Conservation (phyloP, 768 basidiomycete genomes). For the Auriscalpium microsporum region DNA sequence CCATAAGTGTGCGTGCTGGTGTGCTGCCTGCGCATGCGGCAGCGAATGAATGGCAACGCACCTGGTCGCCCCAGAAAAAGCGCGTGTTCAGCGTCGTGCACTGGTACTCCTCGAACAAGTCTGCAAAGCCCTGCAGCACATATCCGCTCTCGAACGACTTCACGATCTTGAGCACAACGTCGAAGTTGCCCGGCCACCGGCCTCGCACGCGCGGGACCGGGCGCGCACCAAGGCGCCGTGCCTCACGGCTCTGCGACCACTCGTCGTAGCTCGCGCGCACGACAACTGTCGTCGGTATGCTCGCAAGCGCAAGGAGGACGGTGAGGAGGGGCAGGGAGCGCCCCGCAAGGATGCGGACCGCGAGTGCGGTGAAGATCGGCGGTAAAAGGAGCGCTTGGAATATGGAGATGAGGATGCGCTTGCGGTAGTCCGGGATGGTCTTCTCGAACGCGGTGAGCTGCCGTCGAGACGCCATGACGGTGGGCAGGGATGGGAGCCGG, state of each 20-base stretch:
- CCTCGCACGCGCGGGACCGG: slow-evolving; percentile 22
- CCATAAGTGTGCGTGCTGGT: not conserved
- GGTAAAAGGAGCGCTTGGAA: slow-evolving; percentile 5
- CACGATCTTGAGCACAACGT: slow-evolving; percentile 19
- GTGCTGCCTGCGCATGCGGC: not conserved
- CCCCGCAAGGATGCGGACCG: not conserved
- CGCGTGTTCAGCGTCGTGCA: slow-evolving; percentile 24
- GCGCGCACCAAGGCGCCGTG: slow-evolving; percentile 11
- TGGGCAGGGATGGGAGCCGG: not conserved
- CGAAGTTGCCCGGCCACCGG: slow-evolving; percentile 26
- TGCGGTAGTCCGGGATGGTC: slow-evolving; percentile 14
- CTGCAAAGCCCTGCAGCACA: slow-evolving; percentile 18
- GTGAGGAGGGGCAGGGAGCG: not conserved
- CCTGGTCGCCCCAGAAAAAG: slow-evolving; percentile 27
- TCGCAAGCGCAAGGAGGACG: not conserved
- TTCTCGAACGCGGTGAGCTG: slow-evolving; percentile 9
- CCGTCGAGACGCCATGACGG: slow-evolving; percentile 6
- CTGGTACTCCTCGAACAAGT: slow-evolving; percentile 20
- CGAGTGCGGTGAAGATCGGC: slow-evolving; percentile 6
- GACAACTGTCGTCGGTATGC: slow-evolving; percentile 2
- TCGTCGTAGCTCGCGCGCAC: slow-evolving; percentile 2
- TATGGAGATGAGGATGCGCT: slow-evolving; percentile 10
- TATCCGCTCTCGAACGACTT: slow-evolving; percentile 18
- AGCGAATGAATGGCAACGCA: not conserved
- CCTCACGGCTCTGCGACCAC: slow-evolving; percentile 11